phyloP scores from a whole-genome alignment of 1,139 yeast genomes.

The Lodderomyces jiufengensis region DNA sequence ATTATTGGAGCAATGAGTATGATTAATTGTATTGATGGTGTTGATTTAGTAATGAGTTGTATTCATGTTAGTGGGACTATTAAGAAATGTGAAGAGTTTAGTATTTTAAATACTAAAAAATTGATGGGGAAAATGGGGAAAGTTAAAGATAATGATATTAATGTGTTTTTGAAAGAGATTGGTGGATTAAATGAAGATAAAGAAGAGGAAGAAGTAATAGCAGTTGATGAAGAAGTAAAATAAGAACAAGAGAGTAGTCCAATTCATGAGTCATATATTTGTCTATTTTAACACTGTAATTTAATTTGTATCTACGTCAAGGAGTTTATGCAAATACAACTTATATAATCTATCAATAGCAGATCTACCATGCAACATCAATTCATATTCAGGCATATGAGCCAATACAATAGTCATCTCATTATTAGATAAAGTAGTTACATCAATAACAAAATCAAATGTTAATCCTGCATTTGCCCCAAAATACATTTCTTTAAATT shows the following conservation, averaged over 20 bases:
- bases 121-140: conserved; percentile 25
- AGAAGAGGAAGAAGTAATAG: background rate
- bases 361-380: too few relatives aligned
- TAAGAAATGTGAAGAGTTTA: conserved; percentile 72
- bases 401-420: conserved; percentile 21
- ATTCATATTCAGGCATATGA: conserved; percentile 19
- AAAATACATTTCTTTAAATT: conserved; percentile 18
- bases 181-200: conserved; percentile 3
- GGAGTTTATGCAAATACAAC: too few relatives aligned
- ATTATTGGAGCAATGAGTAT: conserved; percentile 70
- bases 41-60: conserved; percentile 55
- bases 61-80: conserved; percentile 84
- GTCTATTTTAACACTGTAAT: too few relatives aligned
- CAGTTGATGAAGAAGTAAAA: too few relatives aligned
- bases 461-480: conserved; percentile 20
- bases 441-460: conserved; percentile 20
- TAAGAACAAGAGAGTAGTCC: too few relatives aligned
- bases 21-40: conserved; percentile 46
- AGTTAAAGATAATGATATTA: conserved; percentile 5
- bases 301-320: too few relatives aligned
- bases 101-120: conserved; percentile 43
- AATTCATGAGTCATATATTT: too few relatives aligned
- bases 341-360: too few relatives aligned
- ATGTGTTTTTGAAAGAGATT: background rate
- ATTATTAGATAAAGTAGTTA: conserved; percentile 17